These are phyloP conservation scores for Leccinum rimulosum DNA, from an alignment of 768 basidiomycete species.

Conservation along the genomic window DNA sequence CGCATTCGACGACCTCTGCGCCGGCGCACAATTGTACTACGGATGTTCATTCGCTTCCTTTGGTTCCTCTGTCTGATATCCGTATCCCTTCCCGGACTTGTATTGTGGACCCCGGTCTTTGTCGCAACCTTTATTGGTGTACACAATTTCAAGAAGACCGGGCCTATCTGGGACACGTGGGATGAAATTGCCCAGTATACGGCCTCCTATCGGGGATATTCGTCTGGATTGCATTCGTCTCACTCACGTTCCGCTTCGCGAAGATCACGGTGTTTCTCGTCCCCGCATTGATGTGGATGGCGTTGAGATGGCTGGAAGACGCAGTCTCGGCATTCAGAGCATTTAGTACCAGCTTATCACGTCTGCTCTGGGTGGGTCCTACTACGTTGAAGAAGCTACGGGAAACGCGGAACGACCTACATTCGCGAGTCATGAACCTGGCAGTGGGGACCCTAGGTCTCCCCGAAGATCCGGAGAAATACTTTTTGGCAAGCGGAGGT, in stretches of 20 bases:
- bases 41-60: conserved; percentile 61
- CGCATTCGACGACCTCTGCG: conserved; percentile 67
- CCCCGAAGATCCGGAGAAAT: conserved; percentile 65
- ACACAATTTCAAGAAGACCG: conserved; percentile 74
- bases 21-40: conserved; percentile 52
- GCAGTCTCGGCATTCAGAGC: conserved; percentile 78
- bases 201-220: conserved; percentile 71
- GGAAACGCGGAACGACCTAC: conserved; percentile 52
- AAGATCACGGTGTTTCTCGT: conserved; percentile 56
- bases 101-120: conserved; percentile 84
- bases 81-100: conserved; percentile 71
- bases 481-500: conserved; percentile 58
- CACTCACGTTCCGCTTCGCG: conserved; percentile 63
- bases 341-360: conserved; percentile 49
- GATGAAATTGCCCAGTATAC: conserved; percentile 88
- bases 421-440: conserved; percentile 64
- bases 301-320: conserved; percentile 86
- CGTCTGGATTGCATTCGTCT: conserved; percentile 56
- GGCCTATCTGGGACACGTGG: conserved; percentile 82
- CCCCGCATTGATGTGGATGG: conserved; percentile 85
- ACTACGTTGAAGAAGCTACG: conserved; percentile 52
- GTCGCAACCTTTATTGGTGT: conserved; percentile 66
- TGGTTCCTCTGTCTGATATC: conserved; percentile 63
- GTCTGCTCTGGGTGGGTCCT: conserved; percentile 63
- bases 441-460: conserved; percentile 58